Conservation (phyloP, 2,329 filamentous ascomycete species). For the Dactylonectria macrodidyma region DNA sequence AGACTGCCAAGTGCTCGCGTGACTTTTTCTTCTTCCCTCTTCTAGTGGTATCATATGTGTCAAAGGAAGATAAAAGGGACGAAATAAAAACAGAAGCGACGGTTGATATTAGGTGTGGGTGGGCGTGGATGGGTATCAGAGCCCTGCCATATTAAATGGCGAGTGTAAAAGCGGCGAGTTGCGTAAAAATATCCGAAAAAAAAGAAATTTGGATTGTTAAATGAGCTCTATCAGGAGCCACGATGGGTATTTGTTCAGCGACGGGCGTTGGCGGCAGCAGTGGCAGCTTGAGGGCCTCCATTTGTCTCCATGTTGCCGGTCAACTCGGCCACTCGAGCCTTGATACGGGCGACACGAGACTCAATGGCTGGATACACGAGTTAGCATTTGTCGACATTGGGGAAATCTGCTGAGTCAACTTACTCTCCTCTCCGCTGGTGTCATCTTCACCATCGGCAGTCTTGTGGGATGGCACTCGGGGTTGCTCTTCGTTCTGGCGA, state of each 20-base stretch:
- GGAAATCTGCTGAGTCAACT: conserved; percentile 58
- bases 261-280: conserved; percentile 35
- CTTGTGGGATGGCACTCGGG: conserved; percentile 69
- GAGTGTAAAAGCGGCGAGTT: conserved; percentile 36
- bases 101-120: conserved; percentile 46
- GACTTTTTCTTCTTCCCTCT: conserved; percentile 45
- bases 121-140: conserved; percentile 33
- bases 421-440: conserved; percentile 95
- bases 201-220: conserved; percentile 28
- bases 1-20: conserved; percentile 39
- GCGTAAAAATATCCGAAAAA: conserved; percentile 32
- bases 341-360: conserved; percentile 96
- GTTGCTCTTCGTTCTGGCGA: conserved; percentile 76
- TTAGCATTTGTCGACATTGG: conserved; percentile 39
- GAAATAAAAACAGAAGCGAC: conserved; percentile 43
- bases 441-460: conserved; percentile 81
- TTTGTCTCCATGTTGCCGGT: conserved; percentile 84
- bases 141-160: conserved; percentile 31
- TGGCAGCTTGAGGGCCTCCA: conserved; percentile 52
- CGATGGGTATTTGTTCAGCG: conserved; percentile 33
- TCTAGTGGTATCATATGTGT: conserved; percentile 52
- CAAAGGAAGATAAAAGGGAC: conserved; percentile 38
- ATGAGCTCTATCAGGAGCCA: conserved; percentile 17
- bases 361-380: conserved; percentile 81
- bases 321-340: conserved; percentile 94